Evolutionary conservation across 805 yeast species (phyloP).

Genomic region (Kuraishia piskuri): DNA sequence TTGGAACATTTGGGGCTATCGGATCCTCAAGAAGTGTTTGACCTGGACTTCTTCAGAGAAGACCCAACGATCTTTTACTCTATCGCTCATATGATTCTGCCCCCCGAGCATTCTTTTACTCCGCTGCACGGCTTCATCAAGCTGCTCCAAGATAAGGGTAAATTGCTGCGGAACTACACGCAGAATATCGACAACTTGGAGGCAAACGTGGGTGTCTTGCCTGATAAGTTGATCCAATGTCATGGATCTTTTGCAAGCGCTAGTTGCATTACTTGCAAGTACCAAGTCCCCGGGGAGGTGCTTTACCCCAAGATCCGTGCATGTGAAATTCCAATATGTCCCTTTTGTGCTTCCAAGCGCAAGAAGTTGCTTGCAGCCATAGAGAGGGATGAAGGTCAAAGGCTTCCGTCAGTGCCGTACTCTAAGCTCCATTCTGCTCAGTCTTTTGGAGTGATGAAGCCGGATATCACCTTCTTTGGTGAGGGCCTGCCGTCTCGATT

Average conservation of each 20-base stretch:
- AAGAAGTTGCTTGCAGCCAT: conserved; percentile 15
- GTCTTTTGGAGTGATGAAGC: conserved; percentile 78
- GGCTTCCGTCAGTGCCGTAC: not conserved
- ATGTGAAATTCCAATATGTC: conserved; percentile 63
- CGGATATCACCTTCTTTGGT: conserved; percentile 89
- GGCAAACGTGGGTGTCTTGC: conserved; percentile 63
- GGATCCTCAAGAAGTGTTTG: conserved; percentile 90
- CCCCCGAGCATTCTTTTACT: conserved; percentile 57
- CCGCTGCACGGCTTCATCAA: conserved; percentile 79
- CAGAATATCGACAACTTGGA: conserved; percentile 89
- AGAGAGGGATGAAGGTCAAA: conserved; percentile 17
- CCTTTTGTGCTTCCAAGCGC: conserved; percentile 46
- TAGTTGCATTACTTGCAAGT: conserved; percentile 70
- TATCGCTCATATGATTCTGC: conserved; percentile 80
- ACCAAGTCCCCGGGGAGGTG: conserved; percentile 54
- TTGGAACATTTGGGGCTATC: conserved; percentile 59
- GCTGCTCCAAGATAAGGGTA: conserved; percentile 65
- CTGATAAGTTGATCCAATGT: conserved; percentile 72
- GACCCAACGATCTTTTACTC: conserved; percentile 79
- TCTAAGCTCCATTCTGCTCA: conserved; percentile 22
- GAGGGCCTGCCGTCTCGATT: conserved; percentile 70
- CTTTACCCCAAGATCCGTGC: conserved; percentile 52
- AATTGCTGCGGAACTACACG: conserved; percentile 75
- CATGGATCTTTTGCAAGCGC: conserved; percentile 92
- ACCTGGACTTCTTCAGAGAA: conserved; percentile 55